These are phyloP conservation scores for Coffea eugenioides DNA, from an alignment of 257 asterid genomes.

Conservation along the genomic window DNA sequence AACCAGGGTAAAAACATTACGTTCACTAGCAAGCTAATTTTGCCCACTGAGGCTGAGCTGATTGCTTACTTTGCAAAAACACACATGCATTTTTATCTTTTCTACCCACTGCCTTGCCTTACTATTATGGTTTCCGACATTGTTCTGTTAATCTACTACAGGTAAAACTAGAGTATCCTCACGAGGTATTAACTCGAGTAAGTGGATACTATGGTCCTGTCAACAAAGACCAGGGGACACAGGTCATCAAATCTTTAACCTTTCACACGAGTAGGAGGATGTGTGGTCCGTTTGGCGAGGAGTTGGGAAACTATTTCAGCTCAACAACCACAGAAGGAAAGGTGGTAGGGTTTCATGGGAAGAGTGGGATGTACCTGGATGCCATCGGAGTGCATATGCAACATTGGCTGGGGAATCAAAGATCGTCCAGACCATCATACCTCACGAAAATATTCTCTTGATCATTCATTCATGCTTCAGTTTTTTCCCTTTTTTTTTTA, in stretches of 20 bases:
- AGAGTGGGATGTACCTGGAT: slow-evolving; percentile 66
- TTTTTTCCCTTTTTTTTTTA: not conserved
- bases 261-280: slow-evolving; percentile 57
- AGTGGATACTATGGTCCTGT: slow-evolving; percentile 65
- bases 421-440: slow-evolving; percentile 39
- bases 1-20: slow-evolving; percentile 40
- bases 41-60: not conserved
- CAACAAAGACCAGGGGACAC: slow-evolving; percentile 39
- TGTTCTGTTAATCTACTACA: slow-evolving; percentile 22
- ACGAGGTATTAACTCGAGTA: slow-evolving; percentile 65
- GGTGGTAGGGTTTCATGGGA: slow-evolving; percentile 85
- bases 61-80: too few relatives aligned
- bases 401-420: slow-evolving; percentile 79
- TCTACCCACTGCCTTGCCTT: not conserved
- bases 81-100: not conserved
- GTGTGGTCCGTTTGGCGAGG: slow-evolving; percentile 73
- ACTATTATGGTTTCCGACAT: not conserved
- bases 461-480: not conserved
- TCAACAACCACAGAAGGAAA: slow-evolving; percentile 76
- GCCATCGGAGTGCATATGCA: slow-evolving; percentile 93
- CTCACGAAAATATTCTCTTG: slow-evolving; percentile 46
- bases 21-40: not conserved
- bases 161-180: slow-evolving; percentile 68
- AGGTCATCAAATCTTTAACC: slow-evolving; percentile 59
- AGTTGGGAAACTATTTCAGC: slow-evolving; percentile 56